These are phyloP conservation scores for Amanita polypyramis DNA, from an alignment of 768 basidiomycete species.

Conservation along the genomic window DNA sequence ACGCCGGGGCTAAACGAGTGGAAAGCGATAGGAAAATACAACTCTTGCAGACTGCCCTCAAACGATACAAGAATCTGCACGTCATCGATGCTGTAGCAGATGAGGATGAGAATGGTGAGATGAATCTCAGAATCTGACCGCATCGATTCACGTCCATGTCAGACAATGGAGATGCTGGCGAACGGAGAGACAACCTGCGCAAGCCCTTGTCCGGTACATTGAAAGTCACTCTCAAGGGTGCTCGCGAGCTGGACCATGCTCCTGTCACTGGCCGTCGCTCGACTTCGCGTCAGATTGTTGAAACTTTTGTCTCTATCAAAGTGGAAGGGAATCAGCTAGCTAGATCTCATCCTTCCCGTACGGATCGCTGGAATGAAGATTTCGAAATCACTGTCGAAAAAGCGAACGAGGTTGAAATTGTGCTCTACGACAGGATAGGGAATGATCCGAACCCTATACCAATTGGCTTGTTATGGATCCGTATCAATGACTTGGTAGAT, in stretches of 20 bases:
- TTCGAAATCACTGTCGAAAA: constrained; percentile 97
- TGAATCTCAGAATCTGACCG: neutral
- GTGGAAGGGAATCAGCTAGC: constrained; percentile 93
- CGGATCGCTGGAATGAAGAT: constrained; percentile 96
- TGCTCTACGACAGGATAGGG: constrained; percentile 86
- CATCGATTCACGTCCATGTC: constrained; percentile 18
- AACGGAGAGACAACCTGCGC: constrained; percentile 87
- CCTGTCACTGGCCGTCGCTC: constrained; percentile 65
- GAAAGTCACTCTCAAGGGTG: constrained; percentile 78
- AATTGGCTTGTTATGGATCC: constrained; percentile 92
- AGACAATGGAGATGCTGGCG: constrained; percentile 53
- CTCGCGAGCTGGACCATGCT: constrained; percentile 92
- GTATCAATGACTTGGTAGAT: constrained; percentile 89
- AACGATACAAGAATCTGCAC: constrained; percentile 92
- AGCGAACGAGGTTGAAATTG: constrained; percentile 96
- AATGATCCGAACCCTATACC: constrained; percentile 75
- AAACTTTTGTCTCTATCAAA: constrained; percentile 90
- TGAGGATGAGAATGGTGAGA: constrained; percentile 67
- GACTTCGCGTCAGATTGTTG: constrained; percentile 67
- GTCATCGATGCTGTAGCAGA: constrained; percentile 85
- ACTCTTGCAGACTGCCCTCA: constrained; percentile 82
- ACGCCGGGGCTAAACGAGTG: constrained; percentile 87
- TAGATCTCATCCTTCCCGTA: constrained; percentile 84
- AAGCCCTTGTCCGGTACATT: constrained; percentile 93
- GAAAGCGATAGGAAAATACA: constrained; percentile 98